Evolutionary conservation across 441 rosid genomes (phyloP).

Genomic region (Croton laevigatus): DNA sequence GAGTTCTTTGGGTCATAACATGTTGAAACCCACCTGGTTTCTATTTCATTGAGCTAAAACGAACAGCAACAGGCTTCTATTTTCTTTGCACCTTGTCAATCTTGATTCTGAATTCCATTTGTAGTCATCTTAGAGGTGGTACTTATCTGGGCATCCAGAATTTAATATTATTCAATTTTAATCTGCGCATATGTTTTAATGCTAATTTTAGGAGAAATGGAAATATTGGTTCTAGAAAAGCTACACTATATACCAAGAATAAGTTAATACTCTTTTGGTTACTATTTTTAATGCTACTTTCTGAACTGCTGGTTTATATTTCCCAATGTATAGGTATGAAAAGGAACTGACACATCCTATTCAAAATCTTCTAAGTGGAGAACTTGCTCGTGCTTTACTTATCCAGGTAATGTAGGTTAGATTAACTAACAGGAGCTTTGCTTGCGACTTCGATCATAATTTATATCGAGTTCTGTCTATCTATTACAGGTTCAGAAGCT

Average conservation of each 20-base stretch:
- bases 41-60: neutral
- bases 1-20: neutral
- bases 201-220: neutral
- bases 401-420: constrained; percentile 65
- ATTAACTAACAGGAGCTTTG: constrained; percentile 16
- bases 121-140: neutral
- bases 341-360: constrained; percentile 83
- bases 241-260: neutral
- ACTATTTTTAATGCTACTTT: neutral
- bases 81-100: neutral
- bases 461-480: constrained; percentile 19
- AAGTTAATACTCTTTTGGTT: neutral
- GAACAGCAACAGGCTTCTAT: neutral
- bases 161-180: neutral
- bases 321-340: constrained; percentile 59
- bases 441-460: constrained; percentile 23
- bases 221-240: neutral
- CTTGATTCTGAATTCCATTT: neutral
- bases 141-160: neutral
- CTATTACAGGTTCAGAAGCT: constrained; percentile 99
- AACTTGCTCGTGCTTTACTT: constrained; percentile 94
- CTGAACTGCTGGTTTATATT: neutral
- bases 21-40: neutral
- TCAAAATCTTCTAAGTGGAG: constrained; percentile 85
- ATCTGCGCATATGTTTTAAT: neutral